Percentiles rank a stretch among this genome's conserved stretches.
These are phyloP conservation scores for Phytophthora colocasiae DNA, from an alignment of 352 stramenopile species.

Conservation along the genomic window DNA sequence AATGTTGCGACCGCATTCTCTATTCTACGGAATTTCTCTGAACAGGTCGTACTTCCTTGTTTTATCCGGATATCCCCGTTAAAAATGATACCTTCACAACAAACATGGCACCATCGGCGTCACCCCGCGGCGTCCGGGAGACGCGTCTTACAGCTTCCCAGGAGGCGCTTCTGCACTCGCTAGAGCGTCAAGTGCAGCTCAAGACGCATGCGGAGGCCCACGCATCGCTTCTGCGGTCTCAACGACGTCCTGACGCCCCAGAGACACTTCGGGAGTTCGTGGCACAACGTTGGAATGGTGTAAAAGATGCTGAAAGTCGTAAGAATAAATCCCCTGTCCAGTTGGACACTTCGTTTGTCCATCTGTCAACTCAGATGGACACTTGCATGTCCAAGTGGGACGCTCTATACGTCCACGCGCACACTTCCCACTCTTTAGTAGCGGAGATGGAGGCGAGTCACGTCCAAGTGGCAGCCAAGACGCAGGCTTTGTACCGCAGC, in stretches of 20 bases:
- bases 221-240: constrained; percentile 42
- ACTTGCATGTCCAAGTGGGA: constrained; percentile 47
- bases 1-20: too few species aligned
- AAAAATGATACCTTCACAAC: neutral
- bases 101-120: constrained; percentile 2
- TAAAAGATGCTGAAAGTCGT: neutral
- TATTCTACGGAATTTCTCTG: too few species aligned
- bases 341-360: constrained; percentile 34
- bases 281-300: constrained; percentile 3
- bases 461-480: constrained; percentile 77
- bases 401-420: constrained; percentile 57
- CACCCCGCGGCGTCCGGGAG: constrained; percentile 41
- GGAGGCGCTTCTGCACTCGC: constrained; percentile 57
- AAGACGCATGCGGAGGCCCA: constrained; percentile 54
- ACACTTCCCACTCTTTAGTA: constrained; percentile 69
- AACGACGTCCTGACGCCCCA: constrained; percentile 18
- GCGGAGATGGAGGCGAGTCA: constrained; percentile 87
- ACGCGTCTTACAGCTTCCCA: constrained; percentile 54
- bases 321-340: neutral
- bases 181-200: constrained; percentile 71
- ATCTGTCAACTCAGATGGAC: constrained; percentile 44
- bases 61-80: neutral
- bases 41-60: neutral
- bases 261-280: constrained; percentile 60
- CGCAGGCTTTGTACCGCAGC: constrained; percentile 75